These are phyloP conservation scores for Lachnum nothofagi DNA, from an alignment of 2,329 filamentous ascomycete genomes.

Conservation along the genomic window DNA sequence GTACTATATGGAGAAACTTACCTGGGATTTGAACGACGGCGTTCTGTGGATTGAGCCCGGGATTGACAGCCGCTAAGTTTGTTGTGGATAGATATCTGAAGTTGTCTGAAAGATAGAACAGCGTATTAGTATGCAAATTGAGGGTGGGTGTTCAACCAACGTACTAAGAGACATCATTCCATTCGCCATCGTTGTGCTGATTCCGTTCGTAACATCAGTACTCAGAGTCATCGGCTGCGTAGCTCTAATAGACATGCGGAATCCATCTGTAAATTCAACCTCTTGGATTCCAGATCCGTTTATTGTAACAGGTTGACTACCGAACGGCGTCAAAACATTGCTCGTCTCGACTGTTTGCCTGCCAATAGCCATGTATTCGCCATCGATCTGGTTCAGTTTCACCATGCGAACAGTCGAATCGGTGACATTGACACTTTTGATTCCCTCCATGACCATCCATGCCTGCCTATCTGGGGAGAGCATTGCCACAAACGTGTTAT, in stretches of 20 bases:
- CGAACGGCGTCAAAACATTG: conserved; percentile 14
- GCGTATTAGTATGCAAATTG: not conserved
- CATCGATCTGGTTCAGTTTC: conserved; percentile 14
- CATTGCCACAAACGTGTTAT: conserved; percentile 18
- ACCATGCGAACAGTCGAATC: conserved; percentile 15
- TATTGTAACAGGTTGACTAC: conserved; percentile 12
- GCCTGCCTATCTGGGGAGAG: conserved; percentile 14
- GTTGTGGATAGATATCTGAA: conserved; percentile 16
- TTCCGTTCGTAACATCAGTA: conserved; percentile 13
- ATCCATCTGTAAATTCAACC: conserved; percentile 16
- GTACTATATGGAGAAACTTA: conserved; percentile 1
- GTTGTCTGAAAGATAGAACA: conserved; percentile 9
- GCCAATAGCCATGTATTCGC: conserved; percentile 16
- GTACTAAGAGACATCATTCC: not conserved
- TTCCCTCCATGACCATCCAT: conserved; percentile 15
- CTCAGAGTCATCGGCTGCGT: conserved; percentile 14
- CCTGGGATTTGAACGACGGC: conserved; percentile 16
- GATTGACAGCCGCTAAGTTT: conserved; percentile 14
- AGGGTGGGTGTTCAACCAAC: not conserved
- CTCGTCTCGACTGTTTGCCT: conserved; percentile 14
- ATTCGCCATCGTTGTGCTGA: conserved; percentile 7
- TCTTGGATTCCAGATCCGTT: conserved; percentile 18
- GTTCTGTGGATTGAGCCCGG: conserved; percentile 14
- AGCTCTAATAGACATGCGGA: conserved; percentile 16
- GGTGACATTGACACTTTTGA: conserved; percentile 17